Conservation (phyloP, 2,329 filamentous ascomycete genomes). For the Epichloe typhina region DNA sequence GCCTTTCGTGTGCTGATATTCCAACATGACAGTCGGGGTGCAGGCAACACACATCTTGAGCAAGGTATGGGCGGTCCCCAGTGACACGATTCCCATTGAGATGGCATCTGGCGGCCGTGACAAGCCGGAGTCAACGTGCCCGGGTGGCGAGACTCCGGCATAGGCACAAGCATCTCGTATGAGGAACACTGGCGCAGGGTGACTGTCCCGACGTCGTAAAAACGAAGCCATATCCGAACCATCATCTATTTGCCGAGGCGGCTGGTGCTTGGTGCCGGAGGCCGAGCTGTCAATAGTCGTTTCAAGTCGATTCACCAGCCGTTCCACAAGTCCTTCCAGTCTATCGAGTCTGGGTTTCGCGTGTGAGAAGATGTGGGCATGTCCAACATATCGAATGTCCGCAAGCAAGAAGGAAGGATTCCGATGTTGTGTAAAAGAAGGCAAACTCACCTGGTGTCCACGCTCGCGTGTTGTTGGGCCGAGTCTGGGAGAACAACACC, state of each 20-base stretch:
- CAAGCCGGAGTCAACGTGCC: neutral
- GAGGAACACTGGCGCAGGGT: conserved; percentile 13
- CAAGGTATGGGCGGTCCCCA: conserved; percentile 9
- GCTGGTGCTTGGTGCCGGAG: neutral
- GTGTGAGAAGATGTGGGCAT: no score
- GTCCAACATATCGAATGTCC: no score
- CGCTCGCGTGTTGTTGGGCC: neutral
- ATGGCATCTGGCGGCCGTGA: conserved; percentile 9
- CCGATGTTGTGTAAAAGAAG: neutral
- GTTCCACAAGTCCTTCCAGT: neutral
- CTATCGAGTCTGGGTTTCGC: neutral
- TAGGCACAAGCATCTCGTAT: conserved; percentile 16
- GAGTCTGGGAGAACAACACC: neutral
- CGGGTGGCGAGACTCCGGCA: conserved; percentile 11
- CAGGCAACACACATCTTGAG: conserved; percentile 10
- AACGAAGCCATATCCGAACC: neutral
- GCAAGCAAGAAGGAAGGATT: no score
- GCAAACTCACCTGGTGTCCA: neutral
- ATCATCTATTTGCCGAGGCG: neutral
- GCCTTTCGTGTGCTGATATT: neutral
- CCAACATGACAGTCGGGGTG: neutral
- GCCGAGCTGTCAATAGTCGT: neutral
- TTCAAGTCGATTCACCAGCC: neutral
- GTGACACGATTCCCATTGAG: conserved; percentile 9
- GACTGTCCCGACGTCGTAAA: neutral